Base-by-base conservation (phyloP, 192 early-diverging fungal genomes). In the Entrophospora sp. region DNA sequence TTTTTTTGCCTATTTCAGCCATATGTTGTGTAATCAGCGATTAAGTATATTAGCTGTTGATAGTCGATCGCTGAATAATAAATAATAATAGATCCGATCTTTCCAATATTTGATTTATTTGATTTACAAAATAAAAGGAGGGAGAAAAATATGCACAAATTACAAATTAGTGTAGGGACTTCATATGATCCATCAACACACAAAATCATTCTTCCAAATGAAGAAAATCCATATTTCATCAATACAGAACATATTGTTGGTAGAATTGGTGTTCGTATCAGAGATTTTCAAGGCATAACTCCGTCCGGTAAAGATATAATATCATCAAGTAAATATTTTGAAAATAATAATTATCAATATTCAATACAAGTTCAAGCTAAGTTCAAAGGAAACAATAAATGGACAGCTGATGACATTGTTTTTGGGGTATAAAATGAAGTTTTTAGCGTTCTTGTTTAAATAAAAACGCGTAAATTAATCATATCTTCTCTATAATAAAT, bases 341-440 rank as follows among this genome's bases (percentile, higher is more conserved):
- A 83, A 1, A 76, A 67, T 7, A 70, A 79, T 40, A 73, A 76
- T 25, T 73, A 87, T 52, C 71, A 82, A 24, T 89, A 88, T 73
- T 86, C 86, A 35, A 75, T 93, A 24, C 87, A 91, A 64, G 68
- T 91, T 25, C 79, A 75, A 18, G 86, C 85, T 25, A 73, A 86
- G n/a, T 93, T 91, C 72, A 87, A 86, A 71, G 74, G 78, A 42
- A 79, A 83, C 61, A 66, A 82, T 60, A n/a, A n/a, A n/a, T 76
- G 79, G 73, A 69, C 78, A 3, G 81, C 81, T 10, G 81, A 87
- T 53, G 81, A 88, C 32, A 78, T 92, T 8, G 64, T 92, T 6
- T 93, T 91, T 76, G 91, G 91, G 12, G 75, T 77, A 69, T 65
- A 49, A 52, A 13, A 13, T n/a, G 4, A 1, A 8, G n/a, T 31